phyloP scores from a whole-genome alignment of 768 basidiomycete genomes.

The Lentinula guzmanii region DNA sequence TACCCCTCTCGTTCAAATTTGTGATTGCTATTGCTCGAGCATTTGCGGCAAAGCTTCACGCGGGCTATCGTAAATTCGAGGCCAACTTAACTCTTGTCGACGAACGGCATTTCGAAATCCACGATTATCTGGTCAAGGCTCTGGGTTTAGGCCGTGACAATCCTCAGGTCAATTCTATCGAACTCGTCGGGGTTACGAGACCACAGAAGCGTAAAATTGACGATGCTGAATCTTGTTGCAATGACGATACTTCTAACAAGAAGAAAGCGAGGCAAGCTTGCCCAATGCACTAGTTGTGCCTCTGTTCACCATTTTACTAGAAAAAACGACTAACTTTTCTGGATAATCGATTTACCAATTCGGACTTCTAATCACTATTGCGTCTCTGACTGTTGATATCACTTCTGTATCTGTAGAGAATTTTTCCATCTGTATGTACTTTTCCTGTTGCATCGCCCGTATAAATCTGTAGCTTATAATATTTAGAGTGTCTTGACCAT shows the following conservation, averaged over 20 bases:
- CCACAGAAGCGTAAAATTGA: background rate
- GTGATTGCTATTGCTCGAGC: background rate
- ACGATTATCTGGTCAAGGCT: background rate
- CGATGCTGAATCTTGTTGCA: background rate
- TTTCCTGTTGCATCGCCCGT: too few relatives aligned
- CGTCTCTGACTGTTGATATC: too few relatives aligned
- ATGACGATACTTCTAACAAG: background rate
- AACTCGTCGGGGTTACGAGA: background rate
- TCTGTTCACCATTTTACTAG: too few relatives aligned
- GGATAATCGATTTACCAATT: too few relatives aligned
- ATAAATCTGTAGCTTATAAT: too few relatives aligned
- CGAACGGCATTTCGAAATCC: background rate
- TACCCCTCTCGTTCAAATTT: background rate
- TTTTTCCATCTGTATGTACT: too few relatives aligned
- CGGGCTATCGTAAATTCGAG: background rate
- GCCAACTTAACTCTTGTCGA: background rate
- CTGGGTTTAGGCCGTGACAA: background rate
- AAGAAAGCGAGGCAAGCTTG: background rate
- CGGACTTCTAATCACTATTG: too few relatives aligned
- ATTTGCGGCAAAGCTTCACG: background rate
- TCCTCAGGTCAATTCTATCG: background rate
- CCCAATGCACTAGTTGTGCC: too few relatives aligned
- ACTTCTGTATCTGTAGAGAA: too few relatives aligned
- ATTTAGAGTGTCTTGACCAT: too few relatives aligned
- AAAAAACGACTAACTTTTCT: too few relatives aligned